These are phyloP conservation scores for Ceratocystis alfenasii DNA, from an alignment of 2,329 filamentous ascomycete genomes.

Conservation along the genomic window DNA sequence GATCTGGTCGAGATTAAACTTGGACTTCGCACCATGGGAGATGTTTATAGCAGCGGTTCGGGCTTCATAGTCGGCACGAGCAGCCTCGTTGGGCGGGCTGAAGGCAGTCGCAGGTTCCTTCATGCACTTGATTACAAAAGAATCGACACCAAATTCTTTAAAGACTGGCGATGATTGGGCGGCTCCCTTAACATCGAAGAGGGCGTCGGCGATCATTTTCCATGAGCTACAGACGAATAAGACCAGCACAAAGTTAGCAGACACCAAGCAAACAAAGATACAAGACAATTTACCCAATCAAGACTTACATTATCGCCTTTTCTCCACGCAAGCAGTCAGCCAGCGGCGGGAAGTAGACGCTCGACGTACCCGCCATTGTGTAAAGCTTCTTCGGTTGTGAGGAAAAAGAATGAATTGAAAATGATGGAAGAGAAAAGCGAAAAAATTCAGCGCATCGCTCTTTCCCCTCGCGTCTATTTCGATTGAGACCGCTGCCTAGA, in stretches of 20 bases:
- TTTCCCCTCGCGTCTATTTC: neutral
- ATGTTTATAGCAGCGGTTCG: slow-evolving; percentile 81
- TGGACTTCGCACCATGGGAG: slow-evolving; percentile 52
- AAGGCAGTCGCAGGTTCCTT: slow-evolving; percentile 59
- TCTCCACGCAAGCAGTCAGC: slow-evolving; percentile 75
- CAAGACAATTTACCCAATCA: neutral
- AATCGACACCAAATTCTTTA: slow-evolving; percentile 57
- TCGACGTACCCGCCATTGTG: slow-evolving; percentile 56
- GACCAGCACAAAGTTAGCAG: neutral
- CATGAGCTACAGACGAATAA: slow-evolving; percentile 40
- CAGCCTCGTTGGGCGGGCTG: slow-evolving; percentile 45
- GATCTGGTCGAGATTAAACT: slow-evolving; percentile 63
- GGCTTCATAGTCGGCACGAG: slow-evolving; percentile 64
- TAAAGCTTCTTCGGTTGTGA: slow-evolving; percentile 1
- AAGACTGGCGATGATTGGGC: slow-evolving; percentile 44
- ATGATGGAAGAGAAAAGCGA: neutral
- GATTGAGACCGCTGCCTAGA: neutral
- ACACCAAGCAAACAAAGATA: neutral
- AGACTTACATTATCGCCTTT: slow-evolving; percentile 62
- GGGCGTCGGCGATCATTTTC: slow-evolving; percentile 46
- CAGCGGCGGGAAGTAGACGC: slow-evolving; percentile 72
- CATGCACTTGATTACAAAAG: slow-evolving; percentile 56
- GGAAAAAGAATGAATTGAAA: neutral
- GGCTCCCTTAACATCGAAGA: slow-evolving; percentile 45
- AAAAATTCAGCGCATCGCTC: slow-evolving; percentile 14